Evolutionary conservation across 2,329 filamentous ascomycete species (phyloP).

Genomic region (Pseudogymnoascus verrucosus): DNA sequence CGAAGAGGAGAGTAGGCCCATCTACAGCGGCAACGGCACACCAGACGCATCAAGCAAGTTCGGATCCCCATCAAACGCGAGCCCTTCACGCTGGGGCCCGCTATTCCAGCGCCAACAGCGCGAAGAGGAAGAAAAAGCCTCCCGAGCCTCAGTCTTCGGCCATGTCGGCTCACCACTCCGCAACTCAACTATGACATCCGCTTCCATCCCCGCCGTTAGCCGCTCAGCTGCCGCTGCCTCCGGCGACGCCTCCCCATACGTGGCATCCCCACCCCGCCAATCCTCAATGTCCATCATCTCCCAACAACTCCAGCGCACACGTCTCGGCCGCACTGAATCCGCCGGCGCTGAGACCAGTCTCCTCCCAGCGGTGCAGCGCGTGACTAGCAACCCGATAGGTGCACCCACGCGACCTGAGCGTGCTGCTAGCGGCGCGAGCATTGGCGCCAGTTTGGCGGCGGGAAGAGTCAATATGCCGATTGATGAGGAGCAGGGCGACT

Average conservation of each 20-base stretch:
- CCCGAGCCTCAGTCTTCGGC: conserved; percentile 48
- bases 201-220: conserved; percentile 28
- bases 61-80: conserved; percentile 50
- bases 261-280: conserved; percentile 27
- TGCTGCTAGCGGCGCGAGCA: conserved; percentile 47
- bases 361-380: conserved; percentile 37
- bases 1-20: conserved; percentile 37
- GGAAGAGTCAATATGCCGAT: conserved; percentile 57
- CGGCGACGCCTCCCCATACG: conserved; percentile 25
- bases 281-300: conserved; percentile 49
- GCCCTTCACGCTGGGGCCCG: conserved; percentile 53
- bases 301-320: conserved; percentile 54
- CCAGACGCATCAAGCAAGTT: conserved; percentile 45
- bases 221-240: conserved; percentile 25
- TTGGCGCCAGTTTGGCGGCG: conserved; percentile 36
- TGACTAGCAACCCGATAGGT: conserved; percentile 33
- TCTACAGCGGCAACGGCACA: conserved; percentile 34
- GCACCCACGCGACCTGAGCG: conserved; percentile 41
- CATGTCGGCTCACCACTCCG: conserved; percentile 59
- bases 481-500: conserved; percentile 55
- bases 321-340: conserved; percentile 38
- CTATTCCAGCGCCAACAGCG: conserved; percentile 53
- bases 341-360: conserved; percentile 40
- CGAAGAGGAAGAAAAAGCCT: conserved; percentile 41
- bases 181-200: conserved; percentile 50